Evolutionary conservation across 2,329 filamentous ascomycete genomes (phyloP), one percentile per base, ranked within the genome.

Genomic region (Aureobasidium sp.): DNA sequence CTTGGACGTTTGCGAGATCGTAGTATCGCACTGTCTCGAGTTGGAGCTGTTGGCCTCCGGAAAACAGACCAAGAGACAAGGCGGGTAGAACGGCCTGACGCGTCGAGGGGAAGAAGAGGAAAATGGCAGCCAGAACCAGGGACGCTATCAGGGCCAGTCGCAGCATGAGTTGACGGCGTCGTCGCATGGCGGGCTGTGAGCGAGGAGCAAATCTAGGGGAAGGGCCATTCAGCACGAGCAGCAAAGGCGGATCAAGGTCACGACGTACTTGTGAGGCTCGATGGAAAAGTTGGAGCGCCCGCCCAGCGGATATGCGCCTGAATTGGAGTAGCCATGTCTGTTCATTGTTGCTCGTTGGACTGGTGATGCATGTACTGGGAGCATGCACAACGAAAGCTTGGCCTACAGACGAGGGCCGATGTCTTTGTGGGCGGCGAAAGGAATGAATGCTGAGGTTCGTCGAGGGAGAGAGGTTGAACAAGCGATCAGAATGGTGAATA

Each of bases 11-110:
- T 60, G 85, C 86, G 58, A 98, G 77, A 68, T 98, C 93, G 71
- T 97, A 97, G 72, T 98, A 97, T 68, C 91, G 88, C 56, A 98
- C 88, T 1, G 91, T 97, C 68, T 97, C 89, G 55, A 97, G 81
- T 64, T 95, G 84, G 58, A 88, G 80, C 49, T 85, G 82, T 49
- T 75, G 73, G 19, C 78, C 74, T 27, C 55, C 57, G 34, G 83
- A 82, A 47, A 90, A 73, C 30, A 91, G 77, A 25, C 86, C 87
- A 44, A 94, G 74, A 1, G 86, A 86, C 21, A 79, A 65, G 73
- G 78, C 66, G 74, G 76, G 66, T 73, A 88, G 61, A 72, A 83
- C 63, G 74, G 75, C 60, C 72, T 81, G 68, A 71, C 83, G 71
- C 59, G 89, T 81, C 69, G 88, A 87, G 45, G 90, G 79, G 70